Evolutionary conservation across 495 filamentous ascomycete species (phyloP), one percentile per base, ranked within the genome.

Genomic region (Venustampulla echinocandica): DNA sequence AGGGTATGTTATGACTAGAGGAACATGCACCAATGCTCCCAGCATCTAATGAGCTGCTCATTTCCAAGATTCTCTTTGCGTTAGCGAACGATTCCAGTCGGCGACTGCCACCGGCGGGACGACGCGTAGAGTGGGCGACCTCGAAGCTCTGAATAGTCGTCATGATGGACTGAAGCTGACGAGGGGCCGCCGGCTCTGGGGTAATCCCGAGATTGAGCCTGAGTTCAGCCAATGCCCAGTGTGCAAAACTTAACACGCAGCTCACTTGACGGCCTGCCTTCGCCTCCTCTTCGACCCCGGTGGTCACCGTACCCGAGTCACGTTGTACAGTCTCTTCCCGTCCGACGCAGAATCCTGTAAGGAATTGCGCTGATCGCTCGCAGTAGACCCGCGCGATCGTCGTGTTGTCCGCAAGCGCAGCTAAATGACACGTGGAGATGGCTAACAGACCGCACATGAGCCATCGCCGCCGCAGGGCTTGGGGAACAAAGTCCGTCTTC

Each of bases 391-490:
- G 5, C 33, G 13, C n/a, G 5, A 5, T 14, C n/a, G n/a, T 14
- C n/a, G 5, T 6, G n/a, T 56, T 56, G 38, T 52, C 44, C n/a
- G 41, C 41, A 34, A 52, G 39, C 10, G 44, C 40, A 10, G 54
- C 52, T 17, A 62, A 32, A 38, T 64, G 50, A 35, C 30, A 45
- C 11, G 65, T 59, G 14, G 62, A 59, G 40, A 61, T 61, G 47
- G 57, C 60, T 46, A 60, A 56, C 27, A 59, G 36, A 49, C 56
- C 64, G 52, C 25, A 58, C 55, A 57, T 61, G 34, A 58, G 47
- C 47, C 55, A 62, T 27, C 25, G 53, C 25, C 40, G 58, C 10
- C 36, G 52, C 53, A 57, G 50, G 10, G 53, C 65, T 52, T 59
- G 56, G 18, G 21, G n/a, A 49, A 60, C 25, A 35, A 61, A 42